phyloP scores from a whole-genome alignment of 1,284 basidiomycete species.

The Cryptococcus sp. region DNA sequence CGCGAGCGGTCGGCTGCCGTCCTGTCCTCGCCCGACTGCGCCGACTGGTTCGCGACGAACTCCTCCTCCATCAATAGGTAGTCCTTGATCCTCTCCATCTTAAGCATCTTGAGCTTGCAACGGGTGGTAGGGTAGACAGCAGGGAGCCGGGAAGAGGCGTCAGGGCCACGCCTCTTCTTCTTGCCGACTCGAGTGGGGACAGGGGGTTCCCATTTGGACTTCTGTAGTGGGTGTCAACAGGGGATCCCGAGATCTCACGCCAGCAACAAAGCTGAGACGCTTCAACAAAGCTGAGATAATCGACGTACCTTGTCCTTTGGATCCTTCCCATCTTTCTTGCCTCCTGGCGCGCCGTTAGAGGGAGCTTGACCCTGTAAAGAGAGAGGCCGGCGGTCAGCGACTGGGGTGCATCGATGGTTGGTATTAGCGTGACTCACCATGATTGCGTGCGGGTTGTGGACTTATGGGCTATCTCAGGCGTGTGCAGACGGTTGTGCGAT shows the following conservation, averaged over 20 bases:
- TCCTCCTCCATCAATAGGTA: conserved; percentile 96
- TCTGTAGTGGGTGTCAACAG: conserved; percentile 15
- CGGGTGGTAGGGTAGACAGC: conserved; percentile 91
- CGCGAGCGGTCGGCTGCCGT: conserved; percentile 90
- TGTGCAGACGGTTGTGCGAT: too few species aligned
- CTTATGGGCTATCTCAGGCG: too few species aligned
- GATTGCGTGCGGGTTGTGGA: background rate
- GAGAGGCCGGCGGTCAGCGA: background rate
- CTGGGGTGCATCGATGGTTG: background rate
- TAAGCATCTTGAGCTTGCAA: conserved; percentile 92
- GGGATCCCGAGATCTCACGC: background rate
- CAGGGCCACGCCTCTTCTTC: conserved; percentile 90
- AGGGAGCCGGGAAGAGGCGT: conserved; percentile 86
- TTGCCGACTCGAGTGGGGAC: conserved; percentile 96
- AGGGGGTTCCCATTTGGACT: conserved; percentile 95
- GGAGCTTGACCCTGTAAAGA: conserved; percentile 67
- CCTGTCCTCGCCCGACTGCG: conserved; percentile 83
- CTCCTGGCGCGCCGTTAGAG: conserved; percentile 58
- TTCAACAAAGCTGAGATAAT: background rate
- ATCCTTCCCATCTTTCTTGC: conserved; percentile 55
- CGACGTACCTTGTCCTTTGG: conserved; percentile 58
- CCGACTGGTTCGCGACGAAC: conserved; percentile 93
- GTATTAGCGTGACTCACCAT: background rate
- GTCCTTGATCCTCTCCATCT: conserved; percentile 97
- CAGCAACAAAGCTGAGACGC: background rate